Conservation (phyloP, 805 yeast genomes). For the Nakazawaea ishiwadae region DNA sequence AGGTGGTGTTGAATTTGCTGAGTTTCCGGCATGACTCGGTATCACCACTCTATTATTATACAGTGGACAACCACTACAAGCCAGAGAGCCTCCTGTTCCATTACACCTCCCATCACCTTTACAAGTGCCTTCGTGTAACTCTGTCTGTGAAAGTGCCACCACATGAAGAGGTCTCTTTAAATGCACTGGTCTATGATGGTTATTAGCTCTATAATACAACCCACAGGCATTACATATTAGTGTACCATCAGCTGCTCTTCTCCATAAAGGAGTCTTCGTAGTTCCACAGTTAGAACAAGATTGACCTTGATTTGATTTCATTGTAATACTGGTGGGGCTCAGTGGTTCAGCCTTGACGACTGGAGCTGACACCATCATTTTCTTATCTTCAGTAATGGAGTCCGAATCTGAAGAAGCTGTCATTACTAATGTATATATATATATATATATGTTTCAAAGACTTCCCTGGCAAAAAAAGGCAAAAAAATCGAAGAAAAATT, state of each 20-base stretch:
- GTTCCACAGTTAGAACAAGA: constrained; percentile 52
- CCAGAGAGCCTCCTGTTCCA: constrained; percentile 81
- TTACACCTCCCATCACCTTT: constrained; percentile 78
- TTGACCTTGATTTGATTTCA: constrained; percentile 26
- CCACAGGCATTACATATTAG: constrained; percentile 60
- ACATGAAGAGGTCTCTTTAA: constrained; percentile 54
- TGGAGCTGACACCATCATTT: not conserved
- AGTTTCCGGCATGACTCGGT: not conserved
- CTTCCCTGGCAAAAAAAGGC: not conserved
- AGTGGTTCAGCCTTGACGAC: not conserved
- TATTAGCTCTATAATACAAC: constrained; percentile 49
- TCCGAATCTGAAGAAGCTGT: no score
- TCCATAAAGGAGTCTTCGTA: constrained; percentile 54
- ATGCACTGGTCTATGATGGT: constrained; percentile 61
- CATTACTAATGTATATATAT: no score
- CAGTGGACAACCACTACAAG: constrained; percentile 82
- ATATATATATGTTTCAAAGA: no score
- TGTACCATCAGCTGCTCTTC: constrained; percentile 53
- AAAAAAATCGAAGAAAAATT: not conserved
- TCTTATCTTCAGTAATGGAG: not conserved
- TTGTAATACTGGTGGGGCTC: not conserved
- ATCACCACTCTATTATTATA: constrained; percentile 59
- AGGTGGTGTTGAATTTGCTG: not conserved
- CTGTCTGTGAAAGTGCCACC: constrained; percentile 34
- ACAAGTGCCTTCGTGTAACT: constrained; percentile 46